Conservation (phyloP, 1,284 basidiomycete genomes). For the Trichosporon sp. region DNA sequence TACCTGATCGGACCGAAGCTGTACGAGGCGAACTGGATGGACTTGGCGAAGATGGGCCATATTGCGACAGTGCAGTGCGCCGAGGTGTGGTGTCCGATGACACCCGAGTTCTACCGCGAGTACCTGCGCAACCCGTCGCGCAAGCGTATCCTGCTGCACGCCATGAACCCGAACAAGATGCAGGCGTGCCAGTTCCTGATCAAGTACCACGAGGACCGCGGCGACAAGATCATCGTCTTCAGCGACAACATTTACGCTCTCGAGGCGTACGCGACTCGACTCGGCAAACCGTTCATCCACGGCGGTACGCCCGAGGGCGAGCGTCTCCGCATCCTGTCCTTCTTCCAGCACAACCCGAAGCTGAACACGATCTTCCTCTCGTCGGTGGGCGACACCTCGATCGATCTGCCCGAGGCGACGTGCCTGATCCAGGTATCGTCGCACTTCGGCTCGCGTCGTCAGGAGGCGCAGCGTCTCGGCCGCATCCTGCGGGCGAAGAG, state of each 20-base stretch:
- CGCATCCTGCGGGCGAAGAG: conserved; percentile 95
- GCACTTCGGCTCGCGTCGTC: conserved; percentile 95
- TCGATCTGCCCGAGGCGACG: conserved; percentile 97
- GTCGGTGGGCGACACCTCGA: conserved; percentile 98
- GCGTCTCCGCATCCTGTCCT: conserved; percentile 87
- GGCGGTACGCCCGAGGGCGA: conserved; percentile 94
- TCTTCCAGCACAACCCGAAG: conserved; percentile 92
- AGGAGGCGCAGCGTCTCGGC: conserved; percentile 94
- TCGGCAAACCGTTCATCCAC: conserved; percentile 93
- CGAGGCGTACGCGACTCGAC: conserved; percentile 92
- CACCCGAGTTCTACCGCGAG: conserved; percentile 99
- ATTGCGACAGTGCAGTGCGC: conserved; percentile 99
- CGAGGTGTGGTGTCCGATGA: conserved; percentile 99
- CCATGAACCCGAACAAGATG: conserved; percentile 99
- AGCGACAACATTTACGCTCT: conserved; percentile 97
- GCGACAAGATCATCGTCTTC: conserved; percentile 99
- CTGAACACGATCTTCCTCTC: conserved; percentile 99
- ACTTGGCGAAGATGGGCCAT: conserved; percentile 96
- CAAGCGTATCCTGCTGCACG: conserved; percentile 93
- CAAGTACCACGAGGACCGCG: conserved; percentile 94
- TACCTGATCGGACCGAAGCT: conserved; percentile 99
- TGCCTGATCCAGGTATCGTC: conserved; percentile 99
- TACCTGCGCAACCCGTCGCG: conserved; percentile 73
- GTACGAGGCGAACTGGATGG: conserved; percentile 99
- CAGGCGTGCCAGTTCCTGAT: conserved; percentile 99